phyloP scores from a whole-genome alignment of 164 flowering plant genomes.

The Taxillus chinensis region DNA sequence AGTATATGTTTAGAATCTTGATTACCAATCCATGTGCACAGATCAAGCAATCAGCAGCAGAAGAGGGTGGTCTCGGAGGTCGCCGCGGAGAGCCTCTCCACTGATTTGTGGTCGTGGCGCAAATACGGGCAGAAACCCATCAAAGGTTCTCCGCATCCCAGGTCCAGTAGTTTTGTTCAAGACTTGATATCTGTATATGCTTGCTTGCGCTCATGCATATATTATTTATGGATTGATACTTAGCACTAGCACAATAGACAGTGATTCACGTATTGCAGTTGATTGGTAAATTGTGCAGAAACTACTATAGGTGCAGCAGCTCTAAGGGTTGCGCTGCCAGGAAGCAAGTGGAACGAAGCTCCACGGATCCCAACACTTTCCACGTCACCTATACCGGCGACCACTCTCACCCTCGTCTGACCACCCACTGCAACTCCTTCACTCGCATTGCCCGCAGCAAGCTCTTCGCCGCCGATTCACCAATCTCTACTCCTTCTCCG shows the following conservation, averaged over 20 bases:
- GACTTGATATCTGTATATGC: neutral
- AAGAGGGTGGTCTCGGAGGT: slow-evolving; percentile 11
- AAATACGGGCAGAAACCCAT: slow-evolving; percentile 33
- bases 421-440: slow-evolving; percentile 29
- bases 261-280: no score
- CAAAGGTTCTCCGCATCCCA: slow-evolving; percentile 24
- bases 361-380: slow-evolving; percentile 20
- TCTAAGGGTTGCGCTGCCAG: slow-evolving; percentile 43
- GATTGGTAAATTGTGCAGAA: slow-evolving; percentile 8
- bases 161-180: slow-evolving; percentile 7
- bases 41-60: slow-evolving; percentile 23
- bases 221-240: no score
- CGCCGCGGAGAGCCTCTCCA: slow-evolving; percentile 12
- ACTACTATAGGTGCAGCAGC: slow-evolving; percentile 42
- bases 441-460: slow-evolving; percentile 34
- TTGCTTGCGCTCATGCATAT: no score
- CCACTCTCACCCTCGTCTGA: slow-evolving; percentile 43
- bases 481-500: slow-evolving; percentile 13
- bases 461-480: neutral
- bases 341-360: slow-evolving; percentile 48
- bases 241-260: no score
- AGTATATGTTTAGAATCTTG: no score
- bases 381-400: slow-evolving; percentile 44
- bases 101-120: slow-evolving; percentile 20
- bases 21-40: neutral